Base-by-base conservation (phyloP, 306 rosid genomes). In the Malus sieversii region DNA sequence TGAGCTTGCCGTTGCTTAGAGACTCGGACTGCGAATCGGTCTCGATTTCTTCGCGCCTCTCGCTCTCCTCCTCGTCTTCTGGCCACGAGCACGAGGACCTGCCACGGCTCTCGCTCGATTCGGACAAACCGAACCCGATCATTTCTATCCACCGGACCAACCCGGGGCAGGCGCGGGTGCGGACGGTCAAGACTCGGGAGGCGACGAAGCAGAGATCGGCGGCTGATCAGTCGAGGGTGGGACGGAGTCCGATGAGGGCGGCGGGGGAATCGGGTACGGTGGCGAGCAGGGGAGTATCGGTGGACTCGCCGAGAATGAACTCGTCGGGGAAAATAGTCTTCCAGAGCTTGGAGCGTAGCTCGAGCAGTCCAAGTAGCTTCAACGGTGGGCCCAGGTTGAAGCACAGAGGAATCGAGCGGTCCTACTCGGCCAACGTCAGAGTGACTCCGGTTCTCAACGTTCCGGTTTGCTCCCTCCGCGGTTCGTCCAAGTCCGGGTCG, bases 401-500 rank as follows among this genome's bases (percentile, higher is more conserved):
- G 81, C 87, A 88, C 67, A 84, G 99, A 14, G 97, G 97, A 14
- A 92, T 90, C 97, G 99, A 95, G 74, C 86, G 99, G n/a, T 95
- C 97, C 0, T 92, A 95, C 81, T 95, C 99, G 0, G 97, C 96
- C 8, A 92, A 92, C 60, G 99, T 95, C 1, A 83, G 99, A 62
- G 92, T 96, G 12, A 90, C 98, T 5, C 99, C 99, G 70, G 99
- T 96, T 60, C 90, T 96, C 22, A 92, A 96, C 71, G 97, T 96
- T 13, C 99, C 99, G 12, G 98, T 96, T 35, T 90, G 97, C 53
- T 90, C 99, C 0, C 88, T 96, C 2, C 82, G 95, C 1, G 97
- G 93, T 3, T 80, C 96, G 2, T 90, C 96, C 0, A 93, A 93
- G 73, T 76, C 98, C 16, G 97, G 76, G 33, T 93, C 96, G 3